phyloP scores from a whole-genome alignment of 352 stramenopile genomes.

The Phytophthora aleatoria region DNA sequence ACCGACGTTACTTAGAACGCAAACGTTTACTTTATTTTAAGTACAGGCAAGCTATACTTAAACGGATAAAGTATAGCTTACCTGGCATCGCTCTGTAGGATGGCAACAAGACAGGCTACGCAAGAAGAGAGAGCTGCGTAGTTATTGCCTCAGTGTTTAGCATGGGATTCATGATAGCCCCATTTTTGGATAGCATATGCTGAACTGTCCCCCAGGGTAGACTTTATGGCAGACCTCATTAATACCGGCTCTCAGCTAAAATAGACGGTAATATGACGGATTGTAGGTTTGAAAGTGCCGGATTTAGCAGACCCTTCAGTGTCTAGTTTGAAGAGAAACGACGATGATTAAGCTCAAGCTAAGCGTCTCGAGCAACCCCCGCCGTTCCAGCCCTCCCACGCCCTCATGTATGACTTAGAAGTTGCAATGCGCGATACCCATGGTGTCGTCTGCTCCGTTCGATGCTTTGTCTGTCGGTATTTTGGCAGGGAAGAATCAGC shows the following conservation, averaged over 20 bases:
- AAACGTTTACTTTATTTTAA: too few relatives aligned
- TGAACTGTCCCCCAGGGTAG: too few relatives aligned
- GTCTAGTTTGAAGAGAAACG: not conserved
- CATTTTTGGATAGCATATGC: too few relatives aligned
- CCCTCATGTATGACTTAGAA: not conserved
- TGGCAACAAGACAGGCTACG: too few relatives aligned
- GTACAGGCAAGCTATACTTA: too few relatives aligned
- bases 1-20: too few relatives aligned
- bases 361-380: not conserved
- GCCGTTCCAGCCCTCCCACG: not conserved
- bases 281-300: not conserved
- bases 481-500: not conserved
- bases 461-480: not conserved
- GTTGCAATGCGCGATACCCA: not conserved
- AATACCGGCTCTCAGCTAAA: not conserved
- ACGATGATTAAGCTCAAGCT: not conserved
- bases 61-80: too few relatives aligned
- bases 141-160: too few relatives aligned
- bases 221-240: not conserved
- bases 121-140: too few relatives aligned
- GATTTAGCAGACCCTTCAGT: not conserved
- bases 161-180: too few relatives aligned
- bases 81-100: too few relatives aligned
- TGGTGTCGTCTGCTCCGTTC: not conserved
- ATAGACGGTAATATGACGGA: not conserved